Evolutionary conservation across 1,284 basidiomycete species (phyloP).

Genomic region (Flammula alnicola): DNA sequence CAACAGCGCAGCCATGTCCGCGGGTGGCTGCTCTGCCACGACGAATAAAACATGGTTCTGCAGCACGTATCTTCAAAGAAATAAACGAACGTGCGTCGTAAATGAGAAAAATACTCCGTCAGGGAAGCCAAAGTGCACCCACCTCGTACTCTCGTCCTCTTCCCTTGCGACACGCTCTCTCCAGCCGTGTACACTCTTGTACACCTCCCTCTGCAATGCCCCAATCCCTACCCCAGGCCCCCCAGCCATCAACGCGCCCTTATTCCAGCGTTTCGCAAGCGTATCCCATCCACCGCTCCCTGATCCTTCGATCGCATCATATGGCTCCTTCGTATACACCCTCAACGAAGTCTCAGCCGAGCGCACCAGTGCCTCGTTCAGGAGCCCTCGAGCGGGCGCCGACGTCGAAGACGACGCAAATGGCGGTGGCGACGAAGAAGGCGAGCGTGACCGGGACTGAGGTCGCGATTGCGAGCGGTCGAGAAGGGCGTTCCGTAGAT

Average conservation of each 20-base stretch:
- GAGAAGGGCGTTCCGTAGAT: conserved; percentile 86
- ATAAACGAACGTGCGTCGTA: conserved; percentile 9
- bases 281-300: conserved; percentile 79
- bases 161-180: conserved; percentile 81
- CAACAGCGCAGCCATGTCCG: conserved; percentile 61
- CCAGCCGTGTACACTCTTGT: conserved; percentile 83
- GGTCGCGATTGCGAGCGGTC: conserved; percentile 60
- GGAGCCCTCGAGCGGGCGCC: conserved; percentile 36
- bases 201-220: conserved; percentile 62
- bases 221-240: conserved; percentile 36
- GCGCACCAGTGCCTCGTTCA: conserved; percentile 64
- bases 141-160: conserved; percentile 89
- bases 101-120: conserved; percentile 5
- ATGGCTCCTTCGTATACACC: conserved; percentile 68
- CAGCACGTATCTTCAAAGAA: conserved; percentile 63
- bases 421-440: conserved; percentile 34
- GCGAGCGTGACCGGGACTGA: conserved; percentile 37
- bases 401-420: conserved; percentile 28
- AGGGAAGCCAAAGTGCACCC: conserved; percentile 32
- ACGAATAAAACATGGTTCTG: conserved; percentile 74
- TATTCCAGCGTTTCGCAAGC: conserved; percentile 82
- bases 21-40: conserved; percentile 69
- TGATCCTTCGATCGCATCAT: conserved; percentile 67
- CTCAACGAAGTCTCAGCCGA: conserved; percentile 78
- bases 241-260: conserved; percentile 51